Percentiles rank a stretch among this genome's conserved stretches.
phyloP scores from a whole-genome alignment of 2,329 filamentous ascomycete genomes.

The Penicillium concentricum region DNA sequence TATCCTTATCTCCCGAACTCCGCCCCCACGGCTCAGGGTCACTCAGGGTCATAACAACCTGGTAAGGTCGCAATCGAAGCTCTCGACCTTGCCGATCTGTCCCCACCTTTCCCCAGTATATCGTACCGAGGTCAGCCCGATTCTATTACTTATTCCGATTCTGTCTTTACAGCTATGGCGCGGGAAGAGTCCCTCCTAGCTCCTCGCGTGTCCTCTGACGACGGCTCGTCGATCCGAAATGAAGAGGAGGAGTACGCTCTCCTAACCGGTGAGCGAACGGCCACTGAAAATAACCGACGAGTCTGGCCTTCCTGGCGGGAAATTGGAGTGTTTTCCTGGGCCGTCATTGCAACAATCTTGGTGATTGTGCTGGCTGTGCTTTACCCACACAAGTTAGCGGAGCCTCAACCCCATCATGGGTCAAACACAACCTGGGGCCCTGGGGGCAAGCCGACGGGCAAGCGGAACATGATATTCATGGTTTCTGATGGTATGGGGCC shows the following conservation, averaged over 20 bases:
- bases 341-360: constrained; percentile 72
- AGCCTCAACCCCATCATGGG: constrained; percentile 27
- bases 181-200: constrained; percentile 55
- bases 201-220: constrained; percentile 56
- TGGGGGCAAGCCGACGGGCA: constrained; percentile 55
- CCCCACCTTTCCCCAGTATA: neutral
- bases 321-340: constrained; percentile 76
- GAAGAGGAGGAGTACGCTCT: constrained; percentile 64
- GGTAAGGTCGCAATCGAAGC: neutral
- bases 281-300: constrained; percentile 31
- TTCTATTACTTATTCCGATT: neutral
- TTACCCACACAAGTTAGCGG: constrained; percentile 65
- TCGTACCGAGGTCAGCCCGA: neutral
- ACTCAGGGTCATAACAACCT: constrained; percentile 1
- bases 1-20: constrained; percentile 10
- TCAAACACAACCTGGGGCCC: constrained; percentile 36
- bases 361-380: constrained; percentile 80
- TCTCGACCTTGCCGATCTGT: neutral
- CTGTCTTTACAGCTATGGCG: constrained; percentile 26
- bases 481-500: constrained; percentile 98
- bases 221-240: constrained; percentile 55
- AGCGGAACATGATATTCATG: constrained; percentile 97
- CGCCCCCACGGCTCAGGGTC: constrained; percentile 1
- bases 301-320: constrained; percentile 67
- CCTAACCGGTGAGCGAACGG: constrained; percentile 54